A percentile compares a stretch with the other conserved stretches of the same genome.
Evolutionary conservation across 2,329 filamentous ascomycete genomes (phyloP).

Genomic region (Hypoxylon sp.): DNA sequence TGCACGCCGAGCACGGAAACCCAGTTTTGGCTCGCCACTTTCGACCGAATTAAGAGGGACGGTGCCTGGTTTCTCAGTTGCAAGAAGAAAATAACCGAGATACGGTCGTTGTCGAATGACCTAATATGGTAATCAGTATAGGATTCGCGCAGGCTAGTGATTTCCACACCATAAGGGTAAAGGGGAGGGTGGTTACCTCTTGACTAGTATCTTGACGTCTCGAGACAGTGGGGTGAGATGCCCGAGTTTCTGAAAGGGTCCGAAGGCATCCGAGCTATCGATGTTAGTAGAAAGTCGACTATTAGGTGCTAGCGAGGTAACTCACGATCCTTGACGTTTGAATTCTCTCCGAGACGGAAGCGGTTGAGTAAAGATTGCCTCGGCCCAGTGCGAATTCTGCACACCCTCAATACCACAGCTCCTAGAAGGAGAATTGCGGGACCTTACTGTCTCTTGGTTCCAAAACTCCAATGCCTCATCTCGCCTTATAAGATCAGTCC

Average conservation of each 20-base stretch:
- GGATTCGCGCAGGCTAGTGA: neutral
- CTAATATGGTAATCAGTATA: slow-evolving; percentile 47
- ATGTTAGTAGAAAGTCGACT: slow-evolving; percentile 14
- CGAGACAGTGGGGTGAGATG: slow-evolving; percentile 61
- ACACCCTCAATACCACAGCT: slow-evolving; percentile 19
- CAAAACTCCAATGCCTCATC: slow-evolving; percentile 51
- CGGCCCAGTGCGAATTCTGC: slow-evolving; percentile 72
- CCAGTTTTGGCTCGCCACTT: slow-evolving; percentile 59
- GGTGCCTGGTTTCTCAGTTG: slow-evolving; percentile 61
- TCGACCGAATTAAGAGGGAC: slow-evolving; percentile 64
- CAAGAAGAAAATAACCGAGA: slow-evolving; percentile 69
- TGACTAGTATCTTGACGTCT: slow-evolving; percentile 68
- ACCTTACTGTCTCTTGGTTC: slow-evolving; percentile 50
- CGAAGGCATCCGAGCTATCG: slow-evolving; percentile 49
- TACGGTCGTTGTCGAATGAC: slow-evolving; percentile 68
- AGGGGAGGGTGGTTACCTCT: slow-evolving; percentile 60
- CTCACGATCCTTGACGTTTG: slow-evolving; percentile 59
- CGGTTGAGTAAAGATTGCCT: slow-evolving; percentile 71
- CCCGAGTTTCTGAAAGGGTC: slow-evolving; percentile 57
- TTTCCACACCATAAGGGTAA: neutral
- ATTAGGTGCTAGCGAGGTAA: slow-evolving; percentile 8
- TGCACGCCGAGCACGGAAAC: slow-evolving; percentile 69
- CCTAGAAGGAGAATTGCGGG: slow-evolving; percentile 21
- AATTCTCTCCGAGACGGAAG: slow-evolving; percentile 67
- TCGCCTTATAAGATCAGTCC: slow-evolving; percentile 49